Evolutionary conservation across 352 stramenopile genomes (phyloP).

Genomic region (Phytophthora cactorum): DNA sequence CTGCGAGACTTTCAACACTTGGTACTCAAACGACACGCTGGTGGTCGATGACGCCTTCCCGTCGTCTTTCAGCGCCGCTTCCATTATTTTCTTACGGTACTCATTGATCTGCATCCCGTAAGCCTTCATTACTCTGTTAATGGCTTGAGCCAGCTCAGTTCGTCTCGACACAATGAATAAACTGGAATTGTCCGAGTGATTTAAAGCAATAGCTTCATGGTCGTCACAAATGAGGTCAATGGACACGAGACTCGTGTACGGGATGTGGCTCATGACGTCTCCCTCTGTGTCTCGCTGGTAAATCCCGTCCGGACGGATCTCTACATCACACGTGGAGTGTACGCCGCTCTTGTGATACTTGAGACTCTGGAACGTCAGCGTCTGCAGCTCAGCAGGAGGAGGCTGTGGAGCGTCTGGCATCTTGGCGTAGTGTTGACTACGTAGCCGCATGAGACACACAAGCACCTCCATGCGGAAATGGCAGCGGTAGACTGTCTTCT

Average conservation of each 20-base stretch:
- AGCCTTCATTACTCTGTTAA: conserved; percentile 72
- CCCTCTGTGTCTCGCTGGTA: conserved; percentile 79
- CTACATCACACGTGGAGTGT: conserved; percentile 69
- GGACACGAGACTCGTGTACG: conserved; percentile 83
- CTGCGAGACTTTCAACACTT: conserved; percentile 65
- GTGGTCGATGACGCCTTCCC: conserved; percentile 30
- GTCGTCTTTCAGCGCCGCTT: conserved; percentile 59
- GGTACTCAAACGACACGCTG: conserved; percentile 71
- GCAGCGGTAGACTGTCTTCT: conserved; percentile 84
- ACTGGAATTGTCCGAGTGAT: conserved; percentile 86
- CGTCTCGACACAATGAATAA: conserved; percentile 73
- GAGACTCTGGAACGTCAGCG: conserved; percentile 52
- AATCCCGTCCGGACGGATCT: conserved; percentile 75
- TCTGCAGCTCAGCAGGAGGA: conserved; percentile 55
- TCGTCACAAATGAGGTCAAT: conserved; percentile 85
- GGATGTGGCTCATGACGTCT: conserved; percentile 81
- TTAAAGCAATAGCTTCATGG: conserved; percentile 71
- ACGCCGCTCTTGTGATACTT: conserved; percentile 71
- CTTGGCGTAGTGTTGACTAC: conserved; percentile 64
- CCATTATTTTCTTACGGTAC: conserved; percentile 84
- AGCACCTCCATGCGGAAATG: conserved; percentile 86
- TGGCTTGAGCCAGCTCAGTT: conserved; percentile 73
- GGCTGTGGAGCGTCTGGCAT: conserved; percentile 27
- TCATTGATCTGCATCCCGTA: conserved; percentile 87
- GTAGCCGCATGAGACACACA: conserved; percentile 78